phyloP scores from a whole-genome alignment of 1,284 basidiomycete species.

The Naganishia sp. region DNA sequence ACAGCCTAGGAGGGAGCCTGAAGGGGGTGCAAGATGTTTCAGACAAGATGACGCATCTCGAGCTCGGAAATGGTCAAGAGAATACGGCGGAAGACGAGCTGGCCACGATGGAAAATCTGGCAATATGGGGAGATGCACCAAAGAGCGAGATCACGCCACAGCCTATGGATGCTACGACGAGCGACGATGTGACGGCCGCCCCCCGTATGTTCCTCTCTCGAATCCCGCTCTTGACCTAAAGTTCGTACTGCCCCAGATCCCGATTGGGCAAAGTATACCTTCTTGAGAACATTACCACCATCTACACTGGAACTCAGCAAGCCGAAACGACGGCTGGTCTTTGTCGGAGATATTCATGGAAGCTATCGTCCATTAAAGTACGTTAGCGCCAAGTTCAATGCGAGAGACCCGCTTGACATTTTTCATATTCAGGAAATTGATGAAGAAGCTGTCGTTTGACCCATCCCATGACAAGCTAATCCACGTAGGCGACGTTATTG shows the following conservation, averaged over 20 bases:
- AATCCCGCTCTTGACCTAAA: background rate
- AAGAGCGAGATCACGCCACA: conserved; percentile 11
- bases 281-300: conserved; percentile 43
- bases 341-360: conserved; percentile 84
- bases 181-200: conserved; percentile 15
- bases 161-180: conserved; percentile 26
- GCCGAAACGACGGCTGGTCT: conserved; percentile 60
- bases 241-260: conserved; percentile 15
- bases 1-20: conserved; percentile 38
- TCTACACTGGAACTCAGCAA: conserved; percentile 38
- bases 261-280: conserved; percentile 49
- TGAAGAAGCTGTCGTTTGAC: conserved; percentile 64
- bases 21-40: conserved; percentile 35
- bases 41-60: conserved; percentile 30
- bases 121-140: conserved; percentile 1
- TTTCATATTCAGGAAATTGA: conserved; percentile 50
- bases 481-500: conserved; percentile 76
- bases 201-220: conserved; percentile 27
- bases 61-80: background rate
- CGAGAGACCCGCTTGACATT: background rate
- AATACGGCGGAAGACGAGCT: conserved; percentile 4
- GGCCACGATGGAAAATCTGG: background rate
- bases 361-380: conserved; percentile 69
- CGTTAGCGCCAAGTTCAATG: conserved; percentile 40
- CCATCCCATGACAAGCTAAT: conserved; percentile 67